phyloP scores from a whole-genome alignment of 768 basidiomycete species.

The Tephrocybe rancida region DNA sequence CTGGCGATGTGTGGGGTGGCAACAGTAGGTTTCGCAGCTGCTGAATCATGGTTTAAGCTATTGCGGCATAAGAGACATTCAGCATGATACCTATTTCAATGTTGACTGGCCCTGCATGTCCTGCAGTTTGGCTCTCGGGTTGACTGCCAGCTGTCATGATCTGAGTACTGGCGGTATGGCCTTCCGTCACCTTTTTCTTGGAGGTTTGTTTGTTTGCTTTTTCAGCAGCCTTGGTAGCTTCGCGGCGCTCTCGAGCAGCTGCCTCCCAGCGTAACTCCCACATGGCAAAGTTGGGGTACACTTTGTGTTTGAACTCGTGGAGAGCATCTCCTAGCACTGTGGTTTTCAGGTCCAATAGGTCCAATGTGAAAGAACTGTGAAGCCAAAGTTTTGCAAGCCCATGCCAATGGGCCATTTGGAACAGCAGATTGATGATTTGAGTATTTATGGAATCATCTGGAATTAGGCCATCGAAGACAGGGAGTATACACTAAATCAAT shows the following conservation, averaged over 20 bases:
- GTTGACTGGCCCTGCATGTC: no score
- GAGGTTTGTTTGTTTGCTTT: no score
- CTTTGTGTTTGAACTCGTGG: neutral
- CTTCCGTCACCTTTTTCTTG: no score
- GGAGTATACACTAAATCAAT: neutral
- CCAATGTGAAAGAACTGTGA: neutral
- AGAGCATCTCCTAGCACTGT: neutral
- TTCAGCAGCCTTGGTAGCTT: neutral
- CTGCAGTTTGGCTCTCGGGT: no score
- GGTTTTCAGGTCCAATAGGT: constrained; percentile 3
- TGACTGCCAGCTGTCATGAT: no score
- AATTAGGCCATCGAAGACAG: constrained; percentile 5
- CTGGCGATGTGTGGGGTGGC: no score
- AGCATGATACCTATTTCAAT: no score
- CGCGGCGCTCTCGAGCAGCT: neutral
- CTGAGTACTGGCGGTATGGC: no score
- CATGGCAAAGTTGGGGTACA: neutral
- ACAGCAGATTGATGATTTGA: neutral
- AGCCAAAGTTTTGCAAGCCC: no score
- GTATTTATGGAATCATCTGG: neutral
- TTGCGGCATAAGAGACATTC: no score
- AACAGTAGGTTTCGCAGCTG: no score
- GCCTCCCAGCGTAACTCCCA: constrained; percentile 2
- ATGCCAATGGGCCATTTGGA: constrained; percentile 6
- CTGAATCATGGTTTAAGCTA: no score